Evolutionary conservation across 257 asterid genomes (phyloP).

Genomic region (Vinca minor): DNA sequence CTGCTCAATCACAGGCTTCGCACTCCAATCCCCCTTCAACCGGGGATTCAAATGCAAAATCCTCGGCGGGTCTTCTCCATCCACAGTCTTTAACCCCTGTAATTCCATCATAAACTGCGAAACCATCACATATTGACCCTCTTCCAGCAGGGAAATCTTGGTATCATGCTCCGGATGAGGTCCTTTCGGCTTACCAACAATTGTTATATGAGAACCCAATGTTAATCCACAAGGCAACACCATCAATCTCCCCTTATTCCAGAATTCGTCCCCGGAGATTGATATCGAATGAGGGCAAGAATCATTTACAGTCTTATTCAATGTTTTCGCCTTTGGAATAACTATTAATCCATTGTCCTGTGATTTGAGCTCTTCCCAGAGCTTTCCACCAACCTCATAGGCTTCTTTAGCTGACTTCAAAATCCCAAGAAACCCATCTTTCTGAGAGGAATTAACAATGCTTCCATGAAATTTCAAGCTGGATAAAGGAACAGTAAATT

Average conservation of each 20-base stretch:
- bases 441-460: constrained; percentile 7
- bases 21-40: constrained; percentile 95
- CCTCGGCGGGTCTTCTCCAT: constrained; percentile 92
- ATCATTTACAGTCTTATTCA: constrained; percentile 17
- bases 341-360: constrained; percentile 15
- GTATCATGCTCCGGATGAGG: constrained; percentile 72
- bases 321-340: neutral
- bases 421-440: constrained; percentile 31
- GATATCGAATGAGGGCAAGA: constrained; percentile 61
- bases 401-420: constrained; percentile 61
- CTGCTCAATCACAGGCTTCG: constrained; percentile 83
- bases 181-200: constrained; percentile 63
- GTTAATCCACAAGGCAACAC: constrained; percentile 83
- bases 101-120: constrained; percentile 93
- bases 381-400: constrained; percentile 53
- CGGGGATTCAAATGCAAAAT: constrained; percentile 81
- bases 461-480: constrained; percentile 19
- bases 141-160: constrained; percentile 63
- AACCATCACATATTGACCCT: constrained; percentile 75
- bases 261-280: constrained; percentile 42
- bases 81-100: constrained; percentile 84
- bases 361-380: constrained; percentile 64
- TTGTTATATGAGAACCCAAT: constrained; percentile 72
- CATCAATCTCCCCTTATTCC: constrained; percentile 40
- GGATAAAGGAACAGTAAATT: constrained; percentile 11